A percentile compares a stretch with the other conserved stretches of the same genome.
Conservation (phyloP, 2,329 filamentous ascomycete genomes). For the Cadophora malorum region DNA sequence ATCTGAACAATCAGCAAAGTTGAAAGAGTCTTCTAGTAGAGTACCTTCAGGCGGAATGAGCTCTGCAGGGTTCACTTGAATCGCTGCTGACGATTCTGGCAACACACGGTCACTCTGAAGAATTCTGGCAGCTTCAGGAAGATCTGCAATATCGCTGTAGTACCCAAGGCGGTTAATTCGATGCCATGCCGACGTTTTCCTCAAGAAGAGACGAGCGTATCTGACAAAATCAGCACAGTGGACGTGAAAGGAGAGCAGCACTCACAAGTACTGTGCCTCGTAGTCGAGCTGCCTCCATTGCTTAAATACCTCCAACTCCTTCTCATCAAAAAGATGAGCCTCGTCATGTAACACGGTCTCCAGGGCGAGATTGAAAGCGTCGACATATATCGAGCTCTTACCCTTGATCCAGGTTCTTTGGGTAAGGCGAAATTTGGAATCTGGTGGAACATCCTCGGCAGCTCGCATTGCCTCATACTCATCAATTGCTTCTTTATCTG, state of each 20-base stretch:
- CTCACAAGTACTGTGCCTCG: slow-evolving; percentile 89
- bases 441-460: slow-evolving; percentile 47
- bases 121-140: slow-evolving; percentile 66
- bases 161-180: slow-evolving; percentile 79
- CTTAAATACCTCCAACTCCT: slow-evolving; percentile 77
- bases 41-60: slow-evolving; percentile 54
- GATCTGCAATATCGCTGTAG: slow-evolving; percentile 80
- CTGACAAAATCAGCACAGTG: slow-evolving; percentile 50
- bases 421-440: slow-evolving; percentile 57
- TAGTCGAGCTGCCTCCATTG: slow-evolving; percentile 78
- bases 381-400: slow-evolving; percentile 91
- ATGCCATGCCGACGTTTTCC: slow-evolving; percentile 93
- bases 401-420: slow-evolving; percentile 73
- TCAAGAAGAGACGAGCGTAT: slow-evolving; percentile 90
- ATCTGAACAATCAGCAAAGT: slow-evolving; percentile 81
- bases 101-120: slow-evolving; percentile 67
- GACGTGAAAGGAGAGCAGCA: slow-evolving; percentile 25
- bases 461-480: slow-evolving; percentile 73
- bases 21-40: slow-evolving; percentile 63
- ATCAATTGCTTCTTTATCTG: slow-evolving; percentile 74
- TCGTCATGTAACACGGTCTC: slow-evolving; percentile 91
- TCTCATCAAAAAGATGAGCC: slow-evolving; percentile 81
- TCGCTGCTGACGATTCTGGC: slow-evolving; percentile 49
- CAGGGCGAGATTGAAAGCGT: slow-evolving; percentile 93
- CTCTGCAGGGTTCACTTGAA: slow-evolving; percentile 51